Evolutionary conservation across 2,329 filamentous ascomycete genomes (phyloP).

Genomic region (Exophiala viscosa): DNA sequence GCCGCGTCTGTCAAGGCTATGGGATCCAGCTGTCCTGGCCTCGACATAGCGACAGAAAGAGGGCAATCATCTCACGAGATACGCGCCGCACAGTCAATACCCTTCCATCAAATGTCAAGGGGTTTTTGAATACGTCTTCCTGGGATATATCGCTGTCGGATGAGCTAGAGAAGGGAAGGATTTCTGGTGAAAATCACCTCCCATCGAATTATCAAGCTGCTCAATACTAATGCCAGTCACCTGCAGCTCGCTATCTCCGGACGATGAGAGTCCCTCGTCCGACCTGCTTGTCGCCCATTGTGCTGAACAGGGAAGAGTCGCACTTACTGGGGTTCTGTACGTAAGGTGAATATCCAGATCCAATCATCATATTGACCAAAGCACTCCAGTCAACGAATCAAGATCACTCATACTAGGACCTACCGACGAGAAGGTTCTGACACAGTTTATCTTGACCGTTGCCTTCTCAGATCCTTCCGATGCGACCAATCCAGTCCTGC

Average conservation of each 20-base stretch:
- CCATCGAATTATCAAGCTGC: conserved; percentile 7
- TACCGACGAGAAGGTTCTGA: conserved; percentile 14
- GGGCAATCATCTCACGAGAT: conserved; percentile 13
- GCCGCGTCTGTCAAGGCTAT: conserved; percentile 21
- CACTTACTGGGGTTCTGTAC: conserved; percentile 19
- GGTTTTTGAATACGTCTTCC: conserved; percentile 18
- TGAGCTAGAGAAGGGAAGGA: conserved; percentile 14
- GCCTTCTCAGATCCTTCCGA: conserved; percentile 16
- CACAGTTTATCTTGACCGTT: conserved; percentile 14
- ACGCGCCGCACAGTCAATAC: neutral
- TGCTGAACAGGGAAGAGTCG: conserved; percentile 13
- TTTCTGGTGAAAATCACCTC: conserved; percentile 10
- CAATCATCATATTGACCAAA: conserved; percentile 9
- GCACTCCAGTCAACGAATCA: conserved; percentile 15
- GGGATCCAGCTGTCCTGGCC: conserved; percentile 24
- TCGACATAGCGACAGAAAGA: conserved; percentile 20
- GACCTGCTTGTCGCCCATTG: conserved; percentile 14
- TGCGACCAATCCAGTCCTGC: conserved; percentile 18
- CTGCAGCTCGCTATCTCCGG: conserved; percentile 18
- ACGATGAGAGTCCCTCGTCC: conserved; percentile 16
- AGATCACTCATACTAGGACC: conserved; percentile 19
- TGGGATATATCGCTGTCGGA: conserved; percentile 17
- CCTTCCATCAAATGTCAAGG: conserved; percentile 9
- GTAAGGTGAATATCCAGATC: conserved; percentile 3
- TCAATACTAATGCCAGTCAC: conserved; percentile 7